Evolutionary conservation across 352 stramenopile species (phyloP).

Genomic region (Globisporangium polare): DNA sequence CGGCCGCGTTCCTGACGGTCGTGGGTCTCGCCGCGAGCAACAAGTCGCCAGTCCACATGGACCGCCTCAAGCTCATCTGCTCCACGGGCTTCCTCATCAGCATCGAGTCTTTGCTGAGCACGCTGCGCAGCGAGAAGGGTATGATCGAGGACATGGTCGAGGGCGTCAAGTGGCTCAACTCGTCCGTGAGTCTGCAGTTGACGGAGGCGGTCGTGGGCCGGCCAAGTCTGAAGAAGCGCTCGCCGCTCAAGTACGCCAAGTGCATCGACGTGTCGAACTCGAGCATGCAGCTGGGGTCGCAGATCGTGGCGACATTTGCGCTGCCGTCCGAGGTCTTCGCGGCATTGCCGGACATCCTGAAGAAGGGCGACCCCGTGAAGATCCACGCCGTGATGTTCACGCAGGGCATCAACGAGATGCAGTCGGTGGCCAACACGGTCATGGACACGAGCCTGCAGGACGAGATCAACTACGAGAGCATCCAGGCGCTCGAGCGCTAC

Average conservation of each 20-base stretch:
- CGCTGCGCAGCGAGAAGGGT: conserved; percentile 92
- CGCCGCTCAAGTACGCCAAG: conserved; percentile 66
- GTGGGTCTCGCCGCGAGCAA: conserved; percentile 63
- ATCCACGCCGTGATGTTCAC: conserved; percentile 82
- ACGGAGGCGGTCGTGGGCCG: not conserved
- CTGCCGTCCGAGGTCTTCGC: conserved; percentile 52
- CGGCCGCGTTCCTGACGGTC: conserved; percentile 68
- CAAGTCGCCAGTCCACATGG: conserved; percentile 48
- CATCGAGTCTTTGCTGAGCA: conserved; percentile 94
- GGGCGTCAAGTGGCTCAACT: conserved; percentile 81
- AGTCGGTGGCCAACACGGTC: conserved; percentile 88
- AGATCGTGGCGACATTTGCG: conserved; percentile 71
- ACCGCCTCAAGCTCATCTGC: conserved; percentile 59
- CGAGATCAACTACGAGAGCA: conserved; percentile 80
- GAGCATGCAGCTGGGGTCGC: conserved; percentile 37
- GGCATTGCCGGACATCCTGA: conserved; percentile 54
- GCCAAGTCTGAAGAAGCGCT: conserved; percentile 36
- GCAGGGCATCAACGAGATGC: conserved; percentile 93
- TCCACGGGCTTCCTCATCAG: conserved; percentile 85
- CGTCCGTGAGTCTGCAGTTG: conserved; percentile 74
- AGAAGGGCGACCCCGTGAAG: conserved; percentile 67
- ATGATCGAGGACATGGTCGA: conserved; percentile 94
- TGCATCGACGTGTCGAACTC: conserved; percentile 65
- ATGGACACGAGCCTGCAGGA: conserved; percentile 81
- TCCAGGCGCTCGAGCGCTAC: conserved; percentile 63